Percentiles rank a stretch among this genome's conserved stretches.
These are phyloP conservation scores for Lactarius trivialis DNA, from an alignment of 768 basidiomycete species.

Conservation along the genomic window DNA sequence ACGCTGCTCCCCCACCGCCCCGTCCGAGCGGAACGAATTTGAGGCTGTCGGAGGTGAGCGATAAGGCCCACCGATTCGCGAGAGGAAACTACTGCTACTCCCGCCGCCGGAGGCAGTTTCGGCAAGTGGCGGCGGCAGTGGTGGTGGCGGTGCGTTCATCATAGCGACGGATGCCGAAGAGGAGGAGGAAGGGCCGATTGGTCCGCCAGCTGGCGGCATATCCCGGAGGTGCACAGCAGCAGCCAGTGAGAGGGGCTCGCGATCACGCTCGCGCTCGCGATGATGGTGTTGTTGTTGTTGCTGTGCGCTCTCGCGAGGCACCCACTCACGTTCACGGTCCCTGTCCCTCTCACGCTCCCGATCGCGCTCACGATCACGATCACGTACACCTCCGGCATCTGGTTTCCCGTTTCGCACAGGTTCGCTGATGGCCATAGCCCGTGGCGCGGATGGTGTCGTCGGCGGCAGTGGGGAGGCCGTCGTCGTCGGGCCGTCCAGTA, in stretches of 20 bases:
- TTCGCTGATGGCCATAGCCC: constrained; percentile 57
- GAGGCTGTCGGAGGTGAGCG: constrained; percentile 28
- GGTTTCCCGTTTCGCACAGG: constrained; percentile 36
- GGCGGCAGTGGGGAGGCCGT: constrained; percentile 39
- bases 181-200: background rate
- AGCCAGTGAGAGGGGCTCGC: background rate
- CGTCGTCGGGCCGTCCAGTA: constrained; percentile 42
- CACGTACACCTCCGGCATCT: constrained; percentile 32
- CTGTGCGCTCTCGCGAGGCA: constrained; percentile 18
- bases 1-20: constrained; percentile 14
- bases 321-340: constrained; percentile 14
- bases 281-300: constrained; percentile 14
- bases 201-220: constrained; percentile 1
- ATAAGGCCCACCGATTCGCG: constrained; percentile 61
- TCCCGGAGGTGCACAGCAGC: constrained; percentile 10
- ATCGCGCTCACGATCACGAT: constrained; percentile 47
- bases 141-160: constrained; percentile 1
- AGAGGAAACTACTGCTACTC: constrained; percentile 37
- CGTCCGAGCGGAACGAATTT: constrained; percentile 17
- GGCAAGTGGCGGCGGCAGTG: background rate
- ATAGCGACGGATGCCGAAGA: background rate
- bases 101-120: background rate
- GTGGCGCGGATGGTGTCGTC: constrained; percentile 60
- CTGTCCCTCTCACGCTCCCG: constrained; percentile 24
- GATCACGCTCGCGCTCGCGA: constrained; percentile 12